Conservation (phyloP, 1,284 basidiomycete species). For the Irpex sp. region DNA sequence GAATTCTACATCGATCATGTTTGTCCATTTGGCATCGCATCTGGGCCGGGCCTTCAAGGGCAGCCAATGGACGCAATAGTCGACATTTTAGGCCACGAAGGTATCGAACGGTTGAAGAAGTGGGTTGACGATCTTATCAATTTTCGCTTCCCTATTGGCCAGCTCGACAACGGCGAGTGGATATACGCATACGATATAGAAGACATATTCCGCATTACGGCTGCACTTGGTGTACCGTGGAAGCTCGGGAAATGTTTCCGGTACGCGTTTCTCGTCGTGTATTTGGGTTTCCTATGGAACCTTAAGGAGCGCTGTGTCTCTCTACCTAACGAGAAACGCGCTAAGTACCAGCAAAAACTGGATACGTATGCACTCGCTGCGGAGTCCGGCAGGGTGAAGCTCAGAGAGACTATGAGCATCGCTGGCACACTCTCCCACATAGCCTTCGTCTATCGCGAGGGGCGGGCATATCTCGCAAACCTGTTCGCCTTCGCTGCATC, state of each 20-base stretch:
- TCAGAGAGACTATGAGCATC: constrained; percentile 21
- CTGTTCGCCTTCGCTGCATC: background rate
- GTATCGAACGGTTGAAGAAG: background rate
- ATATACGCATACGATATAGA: constrained; percentile 22
- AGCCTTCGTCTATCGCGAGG: constrained; percentile 22
- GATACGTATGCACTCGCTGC: constrained; percentile 14
- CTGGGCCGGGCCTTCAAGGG: constrained; percentile 28
- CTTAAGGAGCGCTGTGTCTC: constrained; percentile 9
- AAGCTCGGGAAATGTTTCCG: constrained; percentile 22
- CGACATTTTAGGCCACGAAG: constrained; percentile 23
- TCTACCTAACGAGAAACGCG: background rate
- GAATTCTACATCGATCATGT: constrained; percentile 16
- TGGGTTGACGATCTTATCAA: background rate
- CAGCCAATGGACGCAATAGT: constrained; percentile 27
- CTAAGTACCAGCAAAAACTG: background rate
- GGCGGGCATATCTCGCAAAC: background rate
- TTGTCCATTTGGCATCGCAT: constrained; percentile 28
- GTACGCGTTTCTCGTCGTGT: constrained; percentile 28
- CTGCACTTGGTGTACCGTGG: constrained; percentile 24
- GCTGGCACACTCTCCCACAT: constrained; percentile 33
- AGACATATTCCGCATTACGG: constrained; percentile 16
- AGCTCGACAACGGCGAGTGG: constrained; percentile 15
- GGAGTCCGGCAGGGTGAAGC: constrained; percentile 12
- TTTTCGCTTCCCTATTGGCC: background rate
- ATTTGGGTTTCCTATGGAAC: constrained; percentile 38